phyloP scores from a whole-genome alignment of 225 moss, liverwort and hornwort species.

The Physcomitrellopsis africana region DNA sequence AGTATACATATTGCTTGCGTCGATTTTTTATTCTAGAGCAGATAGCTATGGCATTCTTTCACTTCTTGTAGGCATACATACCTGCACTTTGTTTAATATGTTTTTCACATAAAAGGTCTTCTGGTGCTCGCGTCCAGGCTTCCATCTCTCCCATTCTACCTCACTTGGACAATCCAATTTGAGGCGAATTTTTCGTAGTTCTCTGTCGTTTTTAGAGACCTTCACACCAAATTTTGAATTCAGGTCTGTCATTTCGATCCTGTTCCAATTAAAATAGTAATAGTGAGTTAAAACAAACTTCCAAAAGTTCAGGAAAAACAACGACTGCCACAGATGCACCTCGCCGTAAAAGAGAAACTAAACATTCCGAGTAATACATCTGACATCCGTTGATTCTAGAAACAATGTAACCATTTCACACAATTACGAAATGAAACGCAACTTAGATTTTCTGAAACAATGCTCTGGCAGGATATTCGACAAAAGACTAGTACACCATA shows the following conservation, averaged over 20 bases:
- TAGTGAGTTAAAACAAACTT: not conserved
- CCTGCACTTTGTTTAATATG: constrained; percentile 83
- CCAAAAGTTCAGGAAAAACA: not conserved
- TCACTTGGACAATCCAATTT: constrained; percentile 86
- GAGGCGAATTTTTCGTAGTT: constrained; percentile 71
- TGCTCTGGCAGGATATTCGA: not conserved
- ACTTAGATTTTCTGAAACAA: not conserved
- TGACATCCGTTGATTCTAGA: not conserved
- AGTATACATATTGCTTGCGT: not conserved
- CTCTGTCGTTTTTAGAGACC: constrained; percentile 52
- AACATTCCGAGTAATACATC: not conserved
- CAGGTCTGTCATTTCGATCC: constrained; percentile 46
- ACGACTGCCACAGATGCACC: not conserved
- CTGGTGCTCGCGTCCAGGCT: constrained; percentile 71
- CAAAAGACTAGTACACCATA: not conserved
- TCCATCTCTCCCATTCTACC: constrained; percentile 75
- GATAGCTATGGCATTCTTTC: not conserved
- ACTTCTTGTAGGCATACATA: constrained; percentile 15
- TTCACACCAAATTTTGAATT: constrained; percentile 39
- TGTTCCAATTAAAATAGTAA: not conserved
- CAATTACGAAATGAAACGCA: not conserved
- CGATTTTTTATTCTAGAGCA: not conserved
- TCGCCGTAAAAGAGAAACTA: not conserved
- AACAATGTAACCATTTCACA: not conserved
- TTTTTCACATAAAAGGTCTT: constrained; percentile 83